phyloP scores from a whole-genome alignment of 2,329 filamentous ascomycete species.

The Cladosporium oxysporum region DNA sequence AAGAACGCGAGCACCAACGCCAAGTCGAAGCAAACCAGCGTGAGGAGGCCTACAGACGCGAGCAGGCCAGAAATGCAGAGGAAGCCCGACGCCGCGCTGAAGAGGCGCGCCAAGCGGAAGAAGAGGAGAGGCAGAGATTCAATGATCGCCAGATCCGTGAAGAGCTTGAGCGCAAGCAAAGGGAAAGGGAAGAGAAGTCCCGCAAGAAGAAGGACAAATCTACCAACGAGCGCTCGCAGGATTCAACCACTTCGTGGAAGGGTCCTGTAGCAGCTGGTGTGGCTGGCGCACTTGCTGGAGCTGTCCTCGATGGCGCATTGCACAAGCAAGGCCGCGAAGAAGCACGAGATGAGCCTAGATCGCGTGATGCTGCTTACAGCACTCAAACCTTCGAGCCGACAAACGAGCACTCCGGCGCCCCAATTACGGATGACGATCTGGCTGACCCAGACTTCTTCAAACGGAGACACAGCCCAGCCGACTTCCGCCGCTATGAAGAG shows the following conservation, averaged over 20 bases:
- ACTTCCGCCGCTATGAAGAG: slow-evolving; percentile 30
- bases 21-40: slow-evolving; percentile 24
- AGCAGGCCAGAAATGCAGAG: slow-evolving; percentile 27
- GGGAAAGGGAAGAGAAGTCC: slow-evolving; percentile 13
- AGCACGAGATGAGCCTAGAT: background rate
- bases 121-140: slow-evolving; percentile 9
- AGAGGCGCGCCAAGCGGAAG: slow-evolving; percentile 20
- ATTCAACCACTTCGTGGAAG: slow-evolving; percentile 38
- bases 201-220: slow-evolving; percentile 8
- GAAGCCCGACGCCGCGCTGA: slow-evolving; percentile 22
- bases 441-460: slow-evolving; percentile 49
- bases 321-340: slow-evolving; percentile 27
- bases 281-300: slow-evolving; percentile 36
- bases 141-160: slow-evolving; percentile 22
- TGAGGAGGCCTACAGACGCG: slow-evolving; percentile 34
- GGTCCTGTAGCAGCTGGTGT: slow-evolving; percentile 40
- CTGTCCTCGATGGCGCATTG: slow-evolving; percentile 31
- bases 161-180: slow-evolving; percentile 21
- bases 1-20: slow-evolving; percentile 13
- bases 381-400: slow-evolving; percentile 32
- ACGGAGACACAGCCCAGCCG: slow-evolving; percentile 33
- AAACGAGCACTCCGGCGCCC: slow-evolving; percentile 39
- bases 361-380: slow-evolving; percentile 14
- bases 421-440: slow-evolving; percentile 48
- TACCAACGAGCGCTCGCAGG: background rate